Base-by-base conservation (phyloP, 768 basidiomycete species). In the Suillus hirtellus region DNA sequence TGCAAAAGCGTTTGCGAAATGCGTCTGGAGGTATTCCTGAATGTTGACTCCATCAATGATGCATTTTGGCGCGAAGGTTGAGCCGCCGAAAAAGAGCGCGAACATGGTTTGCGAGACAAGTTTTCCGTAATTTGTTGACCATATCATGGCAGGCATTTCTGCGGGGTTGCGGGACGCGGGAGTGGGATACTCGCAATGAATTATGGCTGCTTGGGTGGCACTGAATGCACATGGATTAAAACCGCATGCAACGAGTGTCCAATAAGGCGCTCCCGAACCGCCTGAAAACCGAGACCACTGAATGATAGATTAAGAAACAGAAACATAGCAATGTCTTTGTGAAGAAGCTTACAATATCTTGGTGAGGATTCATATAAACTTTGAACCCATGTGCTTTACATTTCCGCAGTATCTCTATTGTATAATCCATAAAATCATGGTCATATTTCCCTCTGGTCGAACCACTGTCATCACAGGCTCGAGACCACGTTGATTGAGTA, bases 271-370 rank as follows among this genome's bases (percentile, higher is more conserved):
- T 14, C 96, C 96, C 4, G 93, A 95, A 9, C 96, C 96, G 21
- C 95, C 94, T 19, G 91, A 90, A 79, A 94, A 96, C 50, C 96
- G 92, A 1, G 95, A 96, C 91, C 95, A 99, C 92, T 96, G 68
- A 4, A 21, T 37, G 27, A 0, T 1, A 0, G 21, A 62, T 58
- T 67, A 65, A 27, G 21, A 34, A n/a, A 43, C 10, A 31, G 31
- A 31, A 31, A 37, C 35, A 37, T 24, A 27, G 10, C 17, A 42
- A 42, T 31, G 17, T 27, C 4, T 42, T 19, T 27, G 56, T 10
- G 31, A 49, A 7, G 49, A 44, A 43, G 10, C 94, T 72, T 72
- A 97, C 96, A 47, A 86, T 84, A 70, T 99, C 96, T 75, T 99
- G 97, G 75, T 99, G 96, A 6, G 96, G 95, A 70, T 98, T 95